Conservation (phyloP, 148 eudicot genomes). For the Heliosperma pusillum region DNA sequence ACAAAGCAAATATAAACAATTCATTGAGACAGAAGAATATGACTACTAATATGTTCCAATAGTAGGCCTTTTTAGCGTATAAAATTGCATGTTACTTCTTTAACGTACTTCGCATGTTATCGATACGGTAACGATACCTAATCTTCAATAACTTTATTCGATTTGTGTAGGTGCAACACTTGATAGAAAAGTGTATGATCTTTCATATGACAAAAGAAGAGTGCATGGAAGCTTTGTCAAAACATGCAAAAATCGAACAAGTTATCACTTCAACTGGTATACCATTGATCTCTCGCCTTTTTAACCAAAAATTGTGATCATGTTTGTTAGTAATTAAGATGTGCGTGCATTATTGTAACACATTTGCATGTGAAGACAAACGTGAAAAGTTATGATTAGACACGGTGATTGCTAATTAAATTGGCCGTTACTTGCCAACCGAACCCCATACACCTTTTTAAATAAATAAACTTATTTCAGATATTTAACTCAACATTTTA, state of each 20-base stretch:
- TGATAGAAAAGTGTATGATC: constrained; percentile 84
- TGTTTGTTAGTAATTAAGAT: not conserved
- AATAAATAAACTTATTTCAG: no score
- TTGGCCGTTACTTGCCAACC: not conserved
- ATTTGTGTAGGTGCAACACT: constrained; percentile 63
- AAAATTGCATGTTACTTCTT: no score
- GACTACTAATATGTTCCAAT: no score
- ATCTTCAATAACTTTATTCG: no score
- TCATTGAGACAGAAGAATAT: no score
- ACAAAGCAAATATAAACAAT: no score
- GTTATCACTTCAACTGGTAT: constrained; percentile 84
- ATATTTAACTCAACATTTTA: no score
- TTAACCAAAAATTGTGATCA: not conserved
- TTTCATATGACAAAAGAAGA: constrained; percentile 81
- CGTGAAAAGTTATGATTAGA: not conserved
- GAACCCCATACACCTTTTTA: not conserved
- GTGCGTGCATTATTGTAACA: constrained; percentile 28
- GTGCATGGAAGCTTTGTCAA: constrained; percentile 87
- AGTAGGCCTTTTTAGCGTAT: no score
- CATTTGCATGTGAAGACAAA: constrained; percentile 11
- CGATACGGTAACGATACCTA: no score
- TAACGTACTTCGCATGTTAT: no score
- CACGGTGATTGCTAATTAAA: not conserved
- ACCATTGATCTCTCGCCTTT: not conserved
- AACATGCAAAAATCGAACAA: constrained; percentile 73